Percentiles rank a stretch among this genome's conserved stretches.
These are phyloP conservation scores for Nitzschia sp. DNA, from an alignment of 108 stramenopile genomes.

Conservation along the genomic window DNA sequence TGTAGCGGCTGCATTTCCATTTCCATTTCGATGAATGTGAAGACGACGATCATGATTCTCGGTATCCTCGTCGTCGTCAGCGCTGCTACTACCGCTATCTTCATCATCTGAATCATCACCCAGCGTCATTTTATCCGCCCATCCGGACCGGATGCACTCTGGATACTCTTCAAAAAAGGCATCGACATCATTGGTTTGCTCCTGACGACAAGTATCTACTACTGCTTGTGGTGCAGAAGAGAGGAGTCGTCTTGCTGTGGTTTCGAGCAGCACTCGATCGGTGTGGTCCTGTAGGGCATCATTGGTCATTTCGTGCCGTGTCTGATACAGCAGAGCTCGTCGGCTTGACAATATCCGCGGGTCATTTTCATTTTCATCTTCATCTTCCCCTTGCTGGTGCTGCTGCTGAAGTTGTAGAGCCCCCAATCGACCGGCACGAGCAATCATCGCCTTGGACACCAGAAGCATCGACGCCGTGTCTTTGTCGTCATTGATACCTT, in stretches of 20 bases:
- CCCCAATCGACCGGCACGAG: slow-evolving; percentile 9
- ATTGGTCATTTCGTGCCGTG: background rate
- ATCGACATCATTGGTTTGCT: slow-evolving; percentile 35
- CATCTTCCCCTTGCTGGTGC: background rate
- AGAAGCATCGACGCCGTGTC: background rate
- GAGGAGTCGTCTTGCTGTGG: background rate
- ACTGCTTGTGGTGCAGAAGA: background rate
- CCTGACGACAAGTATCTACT: background rate
- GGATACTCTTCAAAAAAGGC: slow-evolving; percentile 74
- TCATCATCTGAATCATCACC: slow-evolving; percentile 14
- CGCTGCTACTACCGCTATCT: too few species aligned
- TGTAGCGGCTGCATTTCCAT: background rate
- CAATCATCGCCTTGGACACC: slow-evolving; percentile 4
- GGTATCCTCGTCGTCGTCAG: slow-evolving; percentile 6
- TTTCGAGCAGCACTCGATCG: background rate
- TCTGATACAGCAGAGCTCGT: background rate
- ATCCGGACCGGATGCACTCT: slow-evolving; percentile 49
- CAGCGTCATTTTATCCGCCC: slow-evolving; percentile 21
- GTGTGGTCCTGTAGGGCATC: background rate
- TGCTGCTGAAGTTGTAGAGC: background rate
- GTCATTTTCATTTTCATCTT: too few species aligned
- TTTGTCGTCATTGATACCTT: background rate
- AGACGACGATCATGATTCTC: too few species aligned
- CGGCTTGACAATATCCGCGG: too few species aligned
- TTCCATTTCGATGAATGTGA: too few species aligned